phyloP scores from a whole-genome alignment of 2,329 filamentous ascomycete species.

The Hypoxylon sp. region DNA sequence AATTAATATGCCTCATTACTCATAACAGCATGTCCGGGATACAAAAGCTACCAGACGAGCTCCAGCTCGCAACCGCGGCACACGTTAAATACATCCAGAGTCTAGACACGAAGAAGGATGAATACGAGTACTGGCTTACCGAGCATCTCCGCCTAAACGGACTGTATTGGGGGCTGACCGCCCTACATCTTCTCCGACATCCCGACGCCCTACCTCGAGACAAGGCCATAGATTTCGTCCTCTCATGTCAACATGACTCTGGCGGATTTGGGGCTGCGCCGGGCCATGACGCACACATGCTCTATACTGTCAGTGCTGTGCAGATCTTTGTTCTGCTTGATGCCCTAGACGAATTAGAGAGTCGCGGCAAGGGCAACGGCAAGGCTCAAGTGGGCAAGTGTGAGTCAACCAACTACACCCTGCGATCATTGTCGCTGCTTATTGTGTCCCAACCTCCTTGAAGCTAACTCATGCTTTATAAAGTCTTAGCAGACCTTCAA shows the following conservation, averaged over 20 bases:
- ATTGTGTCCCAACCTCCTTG: slow-evolving; percentile 26
- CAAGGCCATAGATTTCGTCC: slow-evolving; percentile 90
- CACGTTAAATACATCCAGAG: slow-evolving; percentile 96
- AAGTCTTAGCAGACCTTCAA: slow-evolving; percentile 86
- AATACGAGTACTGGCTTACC: slow-evolving; percentile 97
- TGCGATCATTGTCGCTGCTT: slow-evolving; percentile 39
- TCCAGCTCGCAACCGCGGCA: slow-evolving; percentile 65
- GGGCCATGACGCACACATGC: slow-evolving; percentile 94
- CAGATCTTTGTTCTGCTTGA: slow-evolving; percentile 92
- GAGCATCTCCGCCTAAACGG: slow-evolving; percentile 96
- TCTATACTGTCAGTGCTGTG: slow-evolving; percentile 94
- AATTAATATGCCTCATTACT: neutral
- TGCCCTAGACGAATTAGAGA: slow-evolving; percentile 86
- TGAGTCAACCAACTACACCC: slow-evolving; percentile 63
- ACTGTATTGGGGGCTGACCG: slow-evolving; percentile 95
- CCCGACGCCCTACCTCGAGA: slow-evolving; percentile 85
- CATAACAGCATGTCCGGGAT: slow-evolving; percentile 56
- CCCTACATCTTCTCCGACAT: slow-evolving; percentile 85
- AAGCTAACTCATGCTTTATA: slow-evolving; percentile 33
- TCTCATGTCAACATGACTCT: slow-evolving; percentile 90
- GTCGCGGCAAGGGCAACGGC: slow-evolving; percentile 75
- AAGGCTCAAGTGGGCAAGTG: slow-evolving; percentile 83
- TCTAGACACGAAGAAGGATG: slow-evolving; percentile 91
- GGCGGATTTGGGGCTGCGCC: slow-evolving; percentile 96
- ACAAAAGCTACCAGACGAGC: slow-evolving; percentile 58